These are phyloP conservation scores for Capsella bursapastoris DNA, from an alignment of 345 rosid species.

Conservation along the genomic window DNA sequence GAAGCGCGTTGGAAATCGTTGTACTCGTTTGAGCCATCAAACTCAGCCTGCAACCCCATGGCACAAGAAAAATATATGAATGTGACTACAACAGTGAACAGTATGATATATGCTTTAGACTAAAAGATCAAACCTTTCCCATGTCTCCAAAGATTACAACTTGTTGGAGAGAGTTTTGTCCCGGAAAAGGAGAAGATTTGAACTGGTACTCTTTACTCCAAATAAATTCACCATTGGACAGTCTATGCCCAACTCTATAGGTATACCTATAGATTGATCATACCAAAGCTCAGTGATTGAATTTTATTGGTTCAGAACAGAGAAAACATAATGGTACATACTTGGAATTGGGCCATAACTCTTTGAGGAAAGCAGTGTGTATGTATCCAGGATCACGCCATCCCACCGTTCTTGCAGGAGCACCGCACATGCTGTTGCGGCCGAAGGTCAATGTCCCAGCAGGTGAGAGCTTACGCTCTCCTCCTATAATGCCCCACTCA, in stretches of 20 bases:
- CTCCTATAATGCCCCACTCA: slow-evolving; percentile 67
- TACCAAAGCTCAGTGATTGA: slow-evolving; percentile 14
- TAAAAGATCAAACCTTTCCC: slow-evolving; percentile 73
- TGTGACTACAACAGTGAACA: slow-evolving; percentile 21
- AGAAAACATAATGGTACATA: slow-evolving; percentile 35
- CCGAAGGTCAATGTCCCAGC: slow-evolving; percentile 70
- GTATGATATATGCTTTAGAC: not conserved
- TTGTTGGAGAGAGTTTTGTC: slow-evolving; percentile 67
- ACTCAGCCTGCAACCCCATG: slow-evolving; percentile 56
- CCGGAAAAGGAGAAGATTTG: slow-evolving; percentile 75
- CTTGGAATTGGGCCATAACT: slow-evolving; percentile 65
- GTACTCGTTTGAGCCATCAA: slow-evolving; percentile 67
- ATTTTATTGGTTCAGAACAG: not conserved
- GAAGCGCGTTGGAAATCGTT: slow-evolving; percentile 58
- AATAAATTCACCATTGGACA: slow-evolving; percentile 51
- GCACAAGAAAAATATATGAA: slow-evolving; percentile 4
- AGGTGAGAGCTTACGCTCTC: slow-evolving; percentile 48
- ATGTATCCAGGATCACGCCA: slow-evolving; percentile 88
- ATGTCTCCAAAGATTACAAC: slow-evolving; percentile 80
- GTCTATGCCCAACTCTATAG: slow-evolving; percentile 64
- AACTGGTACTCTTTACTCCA: slow-evolving; percentile 70
- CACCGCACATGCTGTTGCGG: slow-evolving; percentile 64
- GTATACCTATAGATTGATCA: slow-evolving; percentile 53
- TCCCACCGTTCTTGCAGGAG: slow-evolving; percentile 75
- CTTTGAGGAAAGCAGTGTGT: slow-evolving; percentile 75